These are phyloP conservation scores for Hypoxylon intermedium DNA, from an alignment of 495 filamentous ascomycete species.

Conservation along the genomic window DNA sequence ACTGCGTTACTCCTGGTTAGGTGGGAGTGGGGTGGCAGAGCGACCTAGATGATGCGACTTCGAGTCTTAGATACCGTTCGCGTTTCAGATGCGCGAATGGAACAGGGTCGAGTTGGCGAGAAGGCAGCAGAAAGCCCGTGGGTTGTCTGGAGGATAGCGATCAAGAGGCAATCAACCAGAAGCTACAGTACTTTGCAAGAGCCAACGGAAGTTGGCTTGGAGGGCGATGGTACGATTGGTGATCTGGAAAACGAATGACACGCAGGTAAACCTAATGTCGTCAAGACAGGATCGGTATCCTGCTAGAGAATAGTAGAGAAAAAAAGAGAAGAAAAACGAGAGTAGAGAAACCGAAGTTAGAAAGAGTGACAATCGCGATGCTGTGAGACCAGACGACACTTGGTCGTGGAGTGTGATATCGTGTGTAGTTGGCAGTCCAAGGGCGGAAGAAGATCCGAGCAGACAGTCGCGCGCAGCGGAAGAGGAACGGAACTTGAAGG, in stretches of 20 bases:
- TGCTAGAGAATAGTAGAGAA: constrained; percentile 18
- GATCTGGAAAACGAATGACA: constrained; percentile 27
- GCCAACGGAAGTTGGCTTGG: constrained; percentile 1
- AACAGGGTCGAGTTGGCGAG: constrained; percentile 27
- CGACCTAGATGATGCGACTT: constrained; percentile 34
- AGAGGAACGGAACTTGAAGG: constrained; percentile 15
- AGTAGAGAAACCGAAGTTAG: constrained; percentile 31
- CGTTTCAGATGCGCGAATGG: constrained; percentile 41
- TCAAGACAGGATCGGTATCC: constrained; percentile 37
- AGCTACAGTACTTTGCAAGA: constrained; percentile 2
- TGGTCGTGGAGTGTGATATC: constrained; percentile 30
- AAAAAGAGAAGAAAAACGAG: constrained; percentile 27
- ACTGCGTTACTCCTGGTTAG: constrained; percentile 31
- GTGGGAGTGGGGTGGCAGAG: constrained; percentile 32
- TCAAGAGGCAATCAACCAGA: constrained; percentile 52
- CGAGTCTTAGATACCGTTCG: constrained; percentile 40
- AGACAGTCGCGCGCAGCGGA: constrained; percentile 16
- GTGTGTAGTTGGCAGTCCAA: constrained; percentile 23
- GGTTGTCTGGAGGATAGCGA: constrained; percentile 46
- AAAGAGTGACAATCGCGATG: constrained; percentile 27
- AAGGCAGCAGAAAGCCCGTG: constrained; percentile 20
- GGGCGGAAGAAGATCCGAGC: constrained; percentile 20
- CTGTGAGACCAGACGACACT: constrained; percentile 33
- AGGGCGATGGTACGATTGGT: constrained; percentile 16
- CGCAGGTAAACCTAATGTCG: constrained; percentile 32